Conservation (phyloP, 257 asterid genomes). For the Perilla frutescens region DNA sequence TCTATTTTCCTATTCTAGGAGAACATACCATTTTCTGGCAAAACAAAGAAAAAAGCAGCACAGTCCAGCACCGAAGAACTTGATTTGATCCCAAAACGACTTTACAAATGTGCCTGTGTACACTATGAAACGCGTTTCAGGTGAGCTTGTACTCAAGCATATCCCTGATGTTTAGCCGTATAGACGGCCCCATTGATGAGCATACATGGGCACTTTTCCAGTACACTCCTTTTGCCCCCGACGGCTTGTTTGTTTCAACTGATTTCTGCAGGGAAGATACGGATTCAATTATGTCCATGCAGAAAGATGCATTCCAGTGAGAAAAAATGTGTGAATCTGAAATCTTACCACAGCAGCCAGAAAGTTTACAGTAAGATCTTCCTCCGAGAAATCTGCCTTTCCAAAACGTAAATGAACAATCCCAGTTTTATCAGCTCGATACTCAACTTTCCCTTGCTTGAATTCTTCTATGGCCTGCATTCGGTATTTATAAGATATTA, state of each 20-base stretch:
- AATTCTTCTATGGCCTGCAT: conserved; percentile 86
- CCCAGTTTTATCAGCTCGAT: conserved; percentile 96
- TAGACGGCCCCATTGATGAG: conserved; percentile 96
- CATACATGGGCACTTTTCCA: conserved; percentile 98
- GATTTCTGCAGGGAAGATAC: conserved; percentile 63
- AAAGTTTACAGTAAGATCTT: conserved; percentile 77
- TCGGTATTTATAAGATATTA: background rate
- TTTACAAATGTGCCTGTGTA: conserved; percentile 36
- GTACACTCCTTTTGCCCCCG: conserved; percentile 92
- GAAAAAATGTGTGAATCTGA: background rate
- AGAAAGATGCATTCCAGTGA: conserved; percentile 18
- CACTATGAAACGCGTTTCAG: conserved; percentile 23
- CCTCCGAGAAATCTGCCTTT: conserved; percentile 83
- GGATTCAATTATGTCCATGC: background rate
- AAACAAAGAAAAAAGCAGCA: conserved; percentile 6
- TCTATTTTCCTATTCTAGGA: conserved; percentile 23
- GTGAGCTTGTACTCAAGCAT: conserved; percentile 81
- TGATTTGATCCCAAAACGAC: background rate
- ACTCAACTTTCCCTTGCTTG: conserved; percentile 94
- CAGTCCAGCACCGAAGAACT: conserved; percentile 13
- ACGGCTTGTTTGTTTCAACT: conserved; percentile 88
- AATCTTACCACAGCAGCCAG: conserved; percentile 81
- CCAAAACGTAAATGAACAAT: conserved; percentile 94
- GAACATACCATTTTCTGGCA: conserved; percentile 30
- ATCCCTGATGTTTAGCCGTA: conserved; percentile 76